Base-by-base conservation (phyloP, 2,329 filamentous ascomycete species). In the Dryadomyces quercus-mongolicae region DNA sequence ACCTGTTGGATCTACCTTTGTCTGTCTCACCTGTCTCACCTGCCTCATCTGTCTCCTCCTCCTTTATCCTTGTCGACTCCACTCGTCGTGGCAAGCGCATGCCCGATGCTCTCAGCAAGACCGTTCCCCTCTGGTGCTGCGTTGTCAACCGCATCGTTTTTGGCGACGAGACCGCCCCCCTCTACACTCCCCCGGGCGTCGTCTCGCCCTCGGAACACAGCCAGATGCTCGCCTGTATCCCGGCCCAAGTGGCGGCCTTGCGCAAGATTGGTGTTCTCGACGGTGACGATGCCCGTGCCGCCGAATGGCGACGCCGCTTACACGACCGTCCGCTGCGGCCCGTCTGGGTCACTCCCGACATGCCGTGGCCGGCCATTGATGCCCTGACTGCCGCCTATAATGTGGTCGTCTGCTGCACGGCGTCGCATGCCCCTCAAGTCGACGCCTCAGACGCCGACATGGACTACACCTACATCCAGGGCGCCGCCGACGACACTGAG, bases 81-180 rank as follows among this genome's bases (percentile, higher is more conserved):
- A 98, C 93, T 0, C 77, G 93, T 54, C 78, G 92, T 52, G 93
- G 93, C 16, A 61, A 60, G 85, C 83, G 80, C 61, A 95, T 97
- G 83, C 92, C 93, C 1, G 93, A 98, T 70, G 91, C 93, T 16
- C 76, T 98, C 18, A 89, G 86, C 62, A 96, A 95, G 68, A 97
- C 93, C 0, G 76, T 97, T 25, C 92, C 93, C 2, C 87, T 95
- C 58, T 98, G 93, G 93, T 91, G 87, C 68, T 81, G 85, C 58
- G 88, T 96, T 18, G 70, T 96, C 62, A 97, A 97, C 68, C 75
- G 78, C 49, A 73, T 82, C 3, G 71, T 97, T 5, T 95, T 95
- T 65, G 85, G 86, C 0, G 69, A 74, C 34, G 57, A 66, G 59
- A 51, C 60, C 3, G 8, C 60, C 2, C 61, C 67, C 1, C 75